Base-by-base conservation (phyloP, 2,329 filamentous ascomycete species). In the Botryotinia convoluta region DNA sequence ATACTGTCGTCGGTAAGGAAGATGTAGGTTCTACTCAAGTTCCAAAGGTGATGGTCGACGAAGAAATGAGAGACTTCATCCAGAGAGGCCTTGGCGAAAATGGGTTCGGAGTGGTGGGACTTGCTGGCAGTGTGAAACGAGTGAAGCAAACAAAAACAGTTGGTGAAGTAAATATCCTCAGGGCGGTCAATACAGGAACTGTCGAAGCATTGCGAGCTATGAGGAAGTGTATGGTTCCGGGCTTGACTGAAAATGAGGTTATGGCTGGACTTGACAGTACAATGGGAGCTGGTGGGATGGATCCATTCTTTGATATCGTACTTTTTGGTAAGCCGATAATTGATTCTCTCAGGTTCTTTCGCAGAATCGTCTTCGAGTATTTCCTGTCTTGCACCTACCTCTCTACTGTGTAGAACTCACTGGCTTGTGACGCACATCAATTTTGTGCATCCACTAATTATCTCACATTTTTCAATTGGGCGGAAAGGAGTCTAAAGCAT, bases 31-130 rank as follows among this genome's bases (percentile, higher is more conserved):
- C 45, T 18, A 39, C 9, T 14, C 22, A 29, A 22, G 81, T 81
- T 1, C 78, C 81, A 8, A 84, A 78, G n/a, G 75, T 91, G n/a
- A 89, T 91, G 86, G 84, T 89, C 22, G 89, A 91, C 75, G 89
- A 91, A 75, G 89, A 91, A 77, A 89, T 90, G 78, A 85, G 89
- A 3, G 88, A 91, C 78, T 91, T 87, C 79, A 90, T 91, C 68
- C 84, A 86, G 57, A 84, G 89, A 3, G 89, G 89, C 0, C 82
- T 91, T 0, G 83, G 82, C 3, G 78, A 81, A 0, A 84, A 83
- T 61, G 88, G 88, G 0, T 90, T 91, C 75, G 81, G 86, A n/a
- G 86, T 89, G 3, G 78, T 87, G 0, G 88, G 88, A 4, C 81
- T 90, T 4, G 82, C 81, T 44, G 84, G 85, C 0, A 85, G 86